These are phyloP conservation scores for Claviceps citrina DNA, from an alignment of 2,329 filamentous ascomycete genomes.

Conservation along the genomic window DNA sequence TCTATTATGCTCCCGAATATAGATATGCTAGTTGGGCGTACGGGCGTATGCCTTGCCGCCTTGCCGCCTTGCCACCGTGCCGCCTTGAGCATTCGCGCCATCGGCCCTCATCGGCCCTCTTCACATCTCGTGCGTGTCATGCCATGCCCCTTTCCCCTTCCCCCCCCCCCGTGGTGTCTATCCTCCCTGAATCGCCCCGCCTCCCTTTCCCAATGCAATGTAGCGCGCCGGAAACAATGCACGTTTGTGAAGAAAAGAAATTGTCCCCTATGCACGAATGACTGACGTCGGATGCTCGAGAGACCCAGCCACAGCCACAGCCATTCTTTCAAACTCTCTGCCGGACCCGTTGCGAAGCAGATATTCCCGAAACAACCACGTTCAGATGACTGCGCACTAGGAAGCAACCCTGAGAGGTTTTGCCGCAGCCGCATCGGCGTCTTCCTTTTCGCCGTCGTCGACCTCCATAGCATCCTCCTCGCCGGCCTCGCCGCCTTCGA, in stretches of 20 bases:
- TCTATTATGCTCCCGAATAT: no score
- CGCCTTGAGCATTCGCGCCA: no score
- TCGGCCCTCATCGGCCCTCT: no score
- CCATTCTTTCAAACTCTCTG: background rate
- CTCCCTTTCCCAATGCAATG: background rate
- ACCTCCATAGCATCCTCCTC: conserved; percentile 36
- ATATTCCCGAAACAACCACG: background rate
- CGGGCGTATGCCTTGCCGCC: background rate
- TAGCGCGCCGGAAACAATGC: background rate
- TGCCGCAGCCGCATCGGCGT: conserved; percentile 13
- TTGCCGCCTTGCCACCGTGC: no score
- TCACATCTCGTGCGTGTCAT: background rate
- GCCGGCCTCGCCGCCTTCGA: conserved; percentile 12
- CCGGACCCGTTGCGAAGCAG: background rate
- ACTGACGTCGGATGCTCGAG: background rate
- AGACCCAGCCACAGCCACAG: background rate
- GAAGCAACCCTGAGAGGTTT: conserved; percentile 23
- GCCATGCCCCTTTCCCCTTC: no score
- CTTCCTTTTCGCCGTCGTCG: conserved; percentile 25
- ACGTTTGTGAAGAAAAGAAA: background rate
- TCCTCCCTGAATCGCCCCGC: background rate
- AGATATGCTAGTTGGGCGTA: no score
- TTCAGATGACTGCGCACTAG: conserved; percentile 8
- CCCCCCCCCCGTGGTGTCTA: background rate
- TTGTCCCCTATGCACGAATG: background rate